Percentiles rank a stretch among this genome's conserved stretches.
Conservation (phyloP, 805 yeast species). For the Sungouiozyma ichnusensis region DNA sequence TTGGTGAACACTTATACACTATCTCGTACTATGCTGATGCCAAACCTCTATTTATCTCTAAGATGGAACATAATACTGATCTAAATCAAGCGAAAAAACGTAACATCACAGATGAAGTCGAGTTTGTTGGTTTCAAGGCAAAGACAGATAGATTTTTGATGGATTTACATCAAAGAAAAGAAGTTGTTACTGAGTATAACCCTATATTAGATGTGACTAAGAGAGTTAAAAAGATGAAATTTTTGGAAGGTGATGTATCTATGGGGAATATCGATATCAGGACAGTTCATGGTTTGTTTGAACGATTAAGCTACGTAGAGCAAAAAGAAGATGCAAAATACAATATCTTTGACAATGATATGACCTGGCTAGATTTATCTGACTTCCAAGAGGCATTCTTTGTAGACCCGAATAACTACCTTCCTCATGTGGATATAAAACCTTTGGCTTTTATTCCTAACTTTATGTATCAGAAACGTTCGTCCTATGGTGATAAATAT, state of each 20-base stretch:
- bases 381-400: conserved; percentile 52
- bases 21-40: conserved; percentile 70
- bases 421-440: conserved; percentile 37
- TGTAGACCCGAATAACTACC: conserved; percentile 29
- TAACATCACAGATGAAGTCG: conserved; percentile 21
- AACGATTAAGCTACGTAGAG: conserved; percentile 17
- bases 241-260: conserved; percentile 56
- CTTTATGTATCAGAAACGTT: conserved; percentile 59
- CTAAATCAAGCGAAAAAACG: conserved; percentile 17
- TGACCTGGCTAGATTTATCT: conserved; percentile 49
- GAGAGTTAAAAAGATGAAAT: conserved; percentile 43
- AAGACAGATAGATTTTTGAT: conserved; percentile 44
- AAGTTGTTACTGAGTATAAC: conserved; percentile 35
- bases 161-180: conserved; percentile 59
- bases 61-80: conserved; percentile 45
- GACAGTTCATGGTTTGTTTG: conserved; percentile 39
- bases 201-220: conserved; percentile 39
- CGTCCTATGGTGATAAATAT: conserved; percentile 36
- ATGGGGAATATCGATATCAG: conserved; percentile 50
- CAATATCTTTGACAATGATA: conserved; percentile 42
- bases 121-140: conserved; percentile 63
- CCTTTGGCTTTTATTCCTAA: conserved; percentile 63
- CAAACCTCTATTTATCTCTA: conserved; percentile 64
- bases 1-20: conserved; percentile 64
- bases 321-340: conserved; percentile 15